Base-by-base conservation (phyloP, 2,329 filamentous ascomycete species). In the Chaetothyriales sp. region DNA sequence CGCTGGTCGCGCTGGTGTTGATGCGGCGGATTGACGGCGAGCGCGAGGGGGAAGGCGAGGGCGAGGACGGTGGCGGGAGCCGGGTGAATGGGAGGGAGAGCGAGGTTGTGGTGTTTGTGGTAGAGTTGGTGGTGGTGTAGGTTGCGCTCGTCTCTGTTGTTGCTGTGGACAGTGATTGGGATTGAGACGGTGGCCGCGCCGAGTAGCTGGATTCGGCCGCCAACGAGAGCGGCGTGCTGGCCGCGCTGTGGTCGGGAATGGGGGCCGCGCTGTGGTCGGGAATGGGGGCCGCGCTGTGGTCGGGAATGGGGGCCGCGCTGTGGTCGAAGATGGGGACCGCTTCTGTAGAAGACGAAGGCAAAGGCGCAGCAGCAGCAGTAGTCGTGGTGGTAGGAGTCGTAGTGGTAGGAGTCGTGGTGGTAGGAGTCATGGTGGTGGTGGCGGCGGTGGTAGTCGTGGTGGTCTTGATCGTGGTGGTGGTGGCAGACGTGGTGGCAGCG, bases 361-460 rank as follows among this genome's bases (percentile, higher is more conserved):
- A 25, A 25, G 22, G 22, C 22, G 22, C 22, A 25, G 22, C 22
- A 25, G 22, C 3, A 6, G 22, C 22, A 25, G 22, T 25, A 25
- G 22, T 25, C 3, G 22, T 25, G 6, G 22, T 18, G 18, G n/a
- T 20, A 18, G 19, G 3, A 47, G 33, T 6, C 37, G 18, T 25
- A 47, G 51, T 13, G 19, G 44, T 22, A 22, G 22, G 3, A 22
- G 15, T 22, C 3, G 13, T 18, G 6, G 22, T 25, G 6, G 22
- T 25, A 25, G 22, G 22, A 25, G 22, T 25, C 3, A 10, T 51
- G 1, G 65, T 66, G 1, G 52, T 46, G 18, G 61, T 62, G 2
- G 69, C 68, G 1, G 64, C 54, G 1, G 67, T 68, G 6, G 64
- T 57, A 2, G 66, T 66, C 1, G 67, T 66, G 15, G 58, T 61